A percentile compares a stretch with the other conserved stretches of the same genome.
Conservation (phyloP, 257 asterid species). For the Forsythia suspensa region DNA sequence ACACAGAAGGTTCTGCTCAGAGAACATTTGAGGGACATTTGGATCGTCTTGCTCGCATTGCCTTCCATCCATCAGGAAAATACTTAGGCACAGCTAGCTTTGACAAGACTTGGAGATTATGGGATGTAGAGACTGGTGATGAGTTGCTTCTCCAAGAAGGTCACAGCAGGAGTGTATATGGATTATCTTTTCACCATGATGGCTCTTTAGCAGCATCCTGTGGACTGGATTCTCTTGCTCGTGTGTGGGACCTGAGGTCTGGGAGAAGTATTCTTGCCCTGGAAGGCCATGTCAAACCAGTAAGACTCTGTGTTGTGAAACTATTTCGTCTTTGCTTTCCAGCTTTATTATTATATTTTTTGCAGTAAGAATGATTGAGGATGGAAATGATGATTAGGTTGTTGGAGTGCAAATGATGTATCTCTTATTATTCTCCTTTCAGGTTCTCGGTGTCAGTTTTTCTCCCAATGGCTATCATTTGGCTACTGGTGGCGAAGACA, state of each 20-base stretch:
- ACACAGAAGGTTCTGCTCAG: slow-evolving; percentile 60
- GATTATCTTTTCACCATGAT: slow-evolving; percentile 75
- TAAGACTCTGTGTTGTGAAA: slow-evolving; percentile 32
- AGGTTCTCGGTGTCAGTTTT: slow-evolving; percentile 84
- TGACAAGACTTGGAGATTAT: slow-evolving; percentile 94
- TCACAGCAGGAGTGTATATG: slow-evolving; percentile 94
- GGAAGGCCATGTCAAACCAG: slow-evolving; percentile 97
- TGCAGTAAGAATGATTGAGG: not conserved
- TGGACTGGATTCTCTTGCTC: slow-evolving; percentile 90
- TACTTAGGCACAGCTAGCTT: slow-evolving; percentile 92
- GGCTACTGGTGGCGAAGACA: slow-evolving; percentile 97
- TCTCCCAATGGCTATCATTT: slow-evolving; percentile 94
- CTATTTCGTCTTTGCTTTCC: not conserved
- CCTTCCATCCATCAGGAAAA: slow-evolving; percentile 89
- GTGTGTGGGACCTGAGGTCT: slow-evolving; percentile 95
- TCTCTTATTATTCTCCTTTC: slow-evolving; percentile 20
- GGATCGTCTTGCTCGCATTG: slow-evolving; percentile 92
- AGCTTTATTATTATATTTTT: slow-evolving; percentile 1
- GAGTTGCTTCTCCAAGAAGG: slow-evolving; percentile 98
- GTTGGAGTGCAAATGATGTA: not conserved
- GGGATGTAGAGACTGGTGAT: slow-evolving; percentile 96
- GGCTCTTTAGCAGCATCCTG: slow-evolving; percentile 96
- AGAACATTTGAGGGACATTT: slow-evolving; percentile 82
- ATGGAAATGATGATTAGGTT: not conserved
- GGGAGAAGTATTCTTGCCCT: slow-evolving; percentile 89